Percentiles rank a stretch among this genome's conserved stretches.
Evolutionary conservation across 2,329 filamentous ascomycete species (phyloP).

Genomic region (Zasmidium cellare): DNA sequence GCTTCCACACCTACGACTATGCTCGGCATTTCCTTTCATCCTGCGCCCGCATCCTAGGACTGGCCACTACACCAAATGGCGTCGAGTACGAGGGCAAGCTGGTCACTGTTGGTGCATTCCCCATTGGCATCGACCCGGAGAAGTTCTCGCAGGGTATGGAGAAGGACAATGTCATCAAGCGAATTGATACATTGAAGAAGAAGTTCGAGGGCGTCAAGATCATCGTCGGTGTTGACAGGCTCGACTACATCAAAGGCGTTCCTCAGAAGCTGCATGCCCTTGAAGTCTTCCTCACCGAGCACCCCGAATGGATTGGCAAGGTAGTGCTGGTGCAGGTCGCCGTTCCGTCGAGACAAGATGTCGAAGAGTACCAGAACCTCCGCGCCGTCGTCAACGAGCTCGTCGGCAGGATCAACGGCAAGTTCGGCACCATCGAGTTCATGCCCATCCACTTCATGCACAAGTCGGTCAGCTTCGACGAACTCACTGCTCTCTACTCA

Average conservation of each 20-base stretch:
- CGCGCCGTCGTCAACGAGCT: slow-evolving; percentile 95
- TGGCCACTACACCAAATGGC: slow-evolving; percentile 84
- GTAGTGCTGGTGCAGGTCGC: slow-evolving; percentile 95
- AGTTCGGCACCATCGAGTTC: slow-evolving; percentile 95
- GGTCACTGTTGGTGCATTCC: slow-evolving; percentile 90
- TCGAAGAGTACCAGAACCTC: slow-evolving; percentile 97
- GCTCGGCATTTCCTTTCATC: slow-evolving; percentile 96
- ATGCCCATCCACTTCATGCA: slow-evolving; percentile 99
- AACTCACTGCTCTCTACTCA: slow-evolving; percentile 89
- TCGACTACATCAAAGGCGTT: slow-evolving; percentile 99
- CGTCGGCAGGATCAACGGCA: slow-evolving; percentile 94
- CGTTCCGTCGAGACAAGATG: slow-evolving; percentile 89
- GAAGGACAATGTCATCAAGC: slow-evolving; percentile 81
- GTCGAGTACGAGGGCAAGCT: slow-evolving; percentile 88
- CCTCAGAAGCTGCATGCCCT: slow-evolving; percentile 96
- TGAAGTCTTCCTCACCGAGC: slow-evolving; percentile 93
- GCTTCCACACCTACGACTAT: slow-evolving; percentile 99
- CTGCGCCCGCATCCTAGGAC: slow-evolving; percentile 85
- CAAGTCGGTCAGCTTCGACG: slow-evolving; percentile 92
- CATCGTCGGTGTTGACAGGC: slow-evolving; percentile 92
- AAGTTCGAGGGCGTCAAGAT: slow-evolving; percentile 96
- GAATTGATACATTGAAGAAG: slow-evolving; percentile 78
- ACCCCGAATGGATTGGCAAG: slow-evolving; percentile 97
- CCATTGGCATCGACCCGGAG: slow-evolving; percentile 95
- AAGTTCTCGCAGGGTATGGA: slow-evolving; percentile 90